Evolutionary conservation across 2,329 filamentous ascomycete genomes (phyloP).

Genomic region (Xylaria sp.): DNA sequence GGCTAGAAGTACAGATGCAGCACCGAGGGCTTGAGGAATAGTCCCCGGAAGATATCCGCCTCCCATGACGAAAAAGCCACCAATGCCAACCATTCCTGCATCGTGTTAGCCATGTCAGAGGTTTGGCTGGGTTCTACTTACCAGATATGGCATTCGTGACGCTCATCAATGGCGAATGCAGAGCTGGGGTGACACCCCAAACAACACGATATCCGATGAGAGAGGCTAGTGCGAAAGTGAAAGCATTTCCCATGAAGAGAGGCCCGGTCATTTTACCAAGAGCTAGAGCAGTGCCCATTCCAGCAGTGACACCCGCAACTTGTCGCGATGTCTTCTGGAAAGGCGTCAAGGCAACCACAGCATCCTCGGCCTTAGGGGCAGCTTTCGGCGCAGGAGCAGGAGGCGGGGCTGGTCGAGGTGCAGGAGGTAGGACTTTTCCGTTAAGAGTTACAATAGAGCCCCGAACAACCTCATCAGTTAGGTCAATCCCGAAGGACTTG

Average conservation of each 20-base stretch:
- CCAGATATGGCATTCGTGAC: slow-evolving; percentile 93
- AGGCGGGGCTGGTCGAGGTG: slow-evolving; percentile 73
- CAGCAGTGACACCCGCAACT: slow-evolving; percentile 78
- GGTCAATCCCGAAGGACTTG: slow-evolving; percentile 81
- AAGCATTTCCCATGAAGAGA: slow-evolving; percentile 87
- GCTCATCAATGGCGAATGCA: slow-evolving; percentile 91
- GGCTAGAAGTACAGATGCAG: slow-evolving; percentile 81
- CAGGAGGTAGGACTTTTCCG: slow-evolving; percentile 79
- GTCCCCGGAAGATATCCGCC: slow-evolving; percentile 82
- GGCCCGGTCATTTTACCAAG: slow-evolving; percentile 85
- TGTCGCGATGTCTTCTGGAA: slow-evolving; percentile 84
- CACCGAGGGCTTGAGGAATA: slow-evolving; percentile 81
- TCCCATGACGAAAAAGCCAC: slow-evolving; percentile 88
- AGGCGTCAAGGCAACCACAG: slow-evolving; percentile 76
- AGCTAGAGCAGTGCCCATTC: slow-evolving; percentile 79
- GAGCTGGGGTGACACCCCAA: slow-evolving; percentile 84
- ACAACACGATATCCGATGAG: slow-evolving; percentile 89
- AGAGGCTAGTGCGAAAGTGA: slow-evolving; percentile 85
- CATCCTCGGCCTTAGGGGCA: slow-evolving; percentile 59
- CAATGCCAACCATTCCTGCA: slow-evolving; percentile 82
- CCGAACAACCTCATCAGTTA: slow-evolving; percentile 86
- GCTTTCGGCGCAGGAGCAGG: slow-evolving; percentile 61
- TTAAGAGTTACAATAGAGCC: slow-evolving; percentile 85
- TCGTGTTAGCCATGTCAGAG: slow-evolving; percentile 35
- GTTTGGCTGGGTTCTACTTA: slow-evolving; percentile 33